Evolutionary conservation across 176 grass and related monocot species (phyloP).

Genomic region (Rhynchospora tenuis): DNA sequence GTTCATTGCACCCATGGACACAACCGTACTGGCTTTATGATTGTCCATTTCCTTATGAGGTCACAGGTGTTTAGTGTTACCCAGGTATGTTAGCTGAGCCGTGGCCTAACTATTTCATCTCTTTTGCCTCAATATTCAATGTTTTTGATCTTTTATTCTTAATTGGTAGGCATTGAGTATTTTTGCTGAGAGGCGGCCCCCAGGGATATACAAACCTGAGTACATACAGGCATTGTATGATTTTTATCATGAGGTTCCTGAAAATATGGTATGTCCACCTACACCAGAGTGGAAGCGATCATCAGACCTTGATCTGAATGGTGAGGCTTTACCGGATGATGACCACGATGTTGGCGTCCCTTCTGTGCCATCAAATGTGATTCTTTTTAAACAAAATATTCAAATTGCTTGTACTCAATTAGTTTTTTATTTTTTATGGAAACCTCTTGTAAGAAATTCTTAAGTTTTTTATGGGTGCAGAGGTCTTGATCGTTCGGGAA

Average conservation of each 20-base stretch:
- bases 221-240: constrained; percentile 82
- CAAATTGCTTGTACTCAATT: constrained; percentile 6
- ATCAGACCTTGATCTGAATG: constrained; percentile 91
- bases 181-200: constrained; percentile 77
- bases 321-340: constrained; percentile 88
- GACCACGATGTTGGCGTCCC: constrained; percentile 54
- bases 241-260: constrained; percentile 96
- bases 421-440: neutral
- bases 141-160: constrained; percentile 1
- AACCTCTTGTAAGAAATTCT: neutral
- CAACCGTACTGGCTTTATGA: constrained; percentile 99
- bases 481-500: neutral
- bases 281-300: constrained; percentile 94
- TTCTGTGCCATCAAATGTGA: constrained; percentile 38
- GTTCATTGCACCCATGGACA: constrained; percentile 99
- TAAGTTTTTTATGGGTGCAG: neutral
- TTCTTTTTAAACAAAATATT: neutral
- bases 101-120: neutral
- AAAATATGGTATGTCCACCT: constrained; percentile 65
- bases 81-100: constrained; percentile 40
- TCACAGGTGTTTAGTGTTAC: constrained; percentile 56
- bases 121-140: constrained; percentile 30
- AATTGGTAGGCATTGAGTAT: constrained; percentile 51
- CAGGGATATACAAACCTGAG: constrained; percentile 97
- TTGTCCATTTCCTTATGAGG: constrained; percentile 93